Evolutionary conservation across 2,329 filamentous ascomycete genomes (phyloP), one percentile per base, ranked within the genome.

Genomic region (Penicillium hesseltinei): DNA sequence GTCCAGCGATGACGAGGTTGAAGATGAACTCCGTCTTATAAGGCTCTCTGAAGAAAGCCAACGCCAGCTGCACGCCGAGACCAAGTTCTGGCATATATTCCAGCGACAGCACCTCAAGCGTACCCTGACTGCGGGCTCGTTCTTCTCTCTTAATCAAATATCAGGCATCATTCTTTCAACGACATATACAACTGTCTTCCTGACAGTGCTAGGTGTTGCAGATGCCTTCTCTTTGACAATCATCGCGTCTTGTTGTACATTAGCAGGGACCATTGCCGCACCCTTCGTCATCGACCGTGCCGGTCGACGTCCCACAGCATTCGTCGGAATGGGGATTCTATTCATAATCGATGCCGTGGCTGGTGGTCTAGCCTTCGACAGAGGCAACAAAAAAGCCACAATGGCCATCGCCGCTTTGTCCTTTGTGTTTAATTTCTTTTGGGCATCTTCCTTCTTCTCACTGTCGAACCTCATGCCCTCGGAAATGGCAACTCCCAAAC

Each of bases 361-460:
- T 3, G 73, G 73, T 11, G 61, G 65, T 3, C 62, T 76, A n/a
- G 74, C 74, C 15, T 69, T 73, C 54, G 48, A 65, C 33, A 64
- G 54, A 29, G 35, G 42, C 9, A 66, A 69, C 42, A 63, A 62
- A 17, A 58, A 65, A 7, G 61, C 67, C 13, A 63, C 58, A 15
- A 59, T 70, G 35, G 67, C 62, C 3, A 69, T 75, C 11, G 72
- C 73, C 6, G 68, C 64, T 1, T 56, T 75, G 6, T 69, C 66
- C 4, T 72, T 75, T 46, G 62, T 74, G 21, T 75, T 76, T 60
- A 72, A 70, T 39, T 75, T 75, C 64, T 73, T 75, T 58, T 74
- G 72, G 66, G 69, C 71, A 11, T 70, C 69, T 9, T 73, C 71
- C 0, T 75, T 75, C 61, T 70, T 68, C 58, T 74, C 73, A 1